These are phyloP conservation scores for Diaporthe citri DNA, from an alignment of 2,329 filamentous ascomycete species.

Conservation along the genomic window DNA sequence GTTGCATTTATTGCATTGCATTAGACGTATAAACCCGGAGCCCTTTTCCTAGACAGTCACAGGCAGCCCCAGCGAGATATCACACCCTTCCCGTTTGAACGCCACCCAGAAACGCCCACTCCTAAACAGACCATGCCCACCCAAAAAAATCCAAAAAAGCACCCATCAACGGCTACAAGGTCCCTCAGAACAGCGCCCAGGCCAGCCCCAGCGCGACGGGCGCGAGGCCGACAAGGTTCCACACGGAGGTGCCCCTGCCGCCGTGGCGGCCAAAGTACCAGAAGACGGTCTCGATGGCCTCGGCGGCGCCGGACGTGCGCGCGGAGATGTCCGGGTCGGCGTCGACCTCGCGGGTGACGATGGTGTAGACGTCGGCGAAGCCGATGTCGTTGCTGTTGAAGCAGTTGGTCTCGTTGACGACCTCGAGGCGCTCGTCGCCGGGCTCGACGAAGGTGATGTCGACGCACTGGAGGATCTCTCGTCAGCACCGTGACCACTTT, in stretches of 20 bases:
- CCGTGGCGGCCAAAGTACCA: conserved; percentile 46
- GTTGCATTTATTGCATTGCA: conserved; percentile 4
- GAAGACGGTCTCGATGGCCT: conserved; percentile 39
- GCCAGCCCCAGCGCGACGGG: conserved; percentile 55
- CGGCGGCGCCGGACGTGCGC: conserved; percentile 47
- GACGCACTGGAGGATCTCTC: too few species aligned
- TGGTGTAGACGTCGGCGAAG: conserved; percentile 83
- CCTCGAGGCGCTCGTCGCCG: conserved; percentile 72
- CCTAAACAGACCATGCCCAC: background rate
- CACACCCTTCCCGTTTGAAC: background rate
- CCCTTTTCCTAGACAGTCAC: background rate
- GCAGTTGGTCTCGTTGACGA: conserved; percentile 87
- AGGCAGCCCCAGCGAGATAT: conserved; percentile 33
- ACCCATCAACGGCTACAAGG: background rate
- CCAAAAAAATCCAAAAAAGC: too few species aligned
- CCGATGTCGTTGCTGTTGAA: conserved; percentile 85
- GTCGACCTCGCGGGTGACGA: conserved; percentile 62
- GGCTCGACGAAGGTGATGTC: conserved; percentile 93
- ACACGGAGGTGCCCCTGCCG: conserved; percentile 43
- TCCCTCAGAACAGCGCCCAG: conserved; percentile 46
- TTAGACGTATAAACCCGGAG: conserved; percentile 13
- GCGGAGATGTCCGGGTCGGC: conserved; percentile 47
- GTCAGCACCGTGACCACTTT: too few species aligned
- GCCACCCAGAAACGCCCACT: conserved; percentile 5
- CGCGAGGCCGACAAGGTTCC: conserved; percentile 54